Evolutionary conservation across 2,329 filamentous ascomycete species (phyloP).

Genomic region (Epichloe elymi): DNA sequence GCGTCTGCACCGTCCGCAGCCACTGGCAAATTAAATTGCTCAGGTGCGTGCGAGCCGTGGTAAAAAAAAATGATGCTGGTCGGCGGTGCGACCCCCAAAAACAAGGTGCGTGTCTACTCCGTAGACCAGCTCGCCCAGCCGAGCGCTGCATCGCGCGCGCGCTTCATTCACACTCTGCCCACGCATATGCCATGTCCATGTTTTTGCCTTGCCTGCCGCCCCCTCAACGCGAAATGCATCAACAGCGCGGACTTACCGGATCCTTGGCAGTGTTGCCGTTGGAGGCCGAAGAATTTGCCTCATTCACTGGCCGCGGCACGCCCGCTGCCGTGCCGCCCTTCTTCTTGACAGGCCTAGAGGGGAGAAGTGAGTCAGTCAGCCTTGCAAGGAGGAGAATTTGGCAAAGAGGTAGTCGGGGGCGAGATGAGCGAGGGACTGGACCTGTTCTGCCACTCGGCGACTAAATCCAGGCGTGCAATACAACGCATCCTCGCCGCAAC

Average conservation of each 20-base stretch:
- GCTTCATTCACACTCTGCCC: background rate
- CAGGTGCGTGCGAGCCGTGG: background rate
- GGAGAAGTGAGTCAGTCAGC: conserved; percentile 1
- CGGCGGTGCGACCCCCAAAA: background rate
- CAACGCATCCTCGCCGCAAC: background rate
- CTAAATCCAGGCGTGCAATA: background rate
- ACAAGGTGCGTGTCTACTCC: too few species aligned
- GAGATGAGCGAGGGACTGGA: too few species aligned
- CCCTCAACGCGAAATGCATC: too few species aligned
- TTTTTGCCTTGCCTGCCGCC: too few species aligned
- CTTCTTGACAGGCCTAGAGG: conserved; percentile 55
- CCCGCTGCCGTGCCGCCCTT: conserved; percentile 56
- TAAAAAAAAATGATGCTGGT: conserved; percentile 5
- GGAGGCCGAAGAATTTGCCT: conserved; percentile 44
- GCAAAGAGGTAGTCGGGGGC: background rate
- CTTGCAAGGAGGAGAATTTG: background rate
- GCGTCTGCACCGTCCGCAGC: conserved; percentile 1
- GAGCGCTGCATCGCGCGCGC: background rate
- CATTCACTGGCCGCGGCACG: conserved; percentile 51
- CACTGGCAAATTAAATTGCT: conserved; percentile 1
- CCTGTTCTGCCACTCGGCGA: background rate
- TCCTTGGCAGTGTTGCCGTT: conserved; percentile 39
- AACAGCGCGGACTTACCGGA: conserved; percentile 34
- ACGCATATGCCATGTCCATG: too few species aligned
- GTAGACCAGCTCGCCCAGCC: too few species aligned